phyloP scores from a whole-genome alignment of 2,329 filamentous ascomycete species.

The Verticillium tricorpus region DNA sequence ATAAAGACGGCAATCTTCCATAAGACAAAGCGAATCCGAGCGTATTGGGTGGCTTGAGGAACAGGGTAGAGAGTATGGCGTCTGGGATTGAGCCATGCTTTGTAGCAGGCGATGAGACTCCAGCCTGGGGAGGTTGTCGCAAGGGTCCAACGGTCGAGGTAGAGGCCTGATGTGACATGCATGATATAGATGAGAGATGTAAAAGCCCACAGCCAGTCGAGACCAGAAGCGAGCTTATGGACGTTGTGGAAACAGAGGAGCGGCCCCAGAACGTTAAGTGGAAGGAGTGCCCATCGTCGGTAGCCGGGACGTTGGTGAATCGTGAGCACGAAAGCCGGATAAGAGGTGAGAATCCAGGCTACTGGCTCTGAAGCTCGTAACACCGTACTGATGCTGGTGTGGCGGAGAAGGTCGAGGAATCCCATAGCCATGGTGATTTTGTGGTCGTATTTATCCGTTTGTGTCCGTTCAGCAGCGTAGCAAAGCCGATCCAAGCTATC shows the following conservation, averaged over 20 bases:
- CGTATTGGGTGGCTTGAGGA: background rate
- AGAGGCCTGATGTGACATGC: constrained; percentile 5
- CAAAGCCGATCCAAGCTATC: background rate
- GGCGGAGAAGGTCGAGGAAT: background rate
- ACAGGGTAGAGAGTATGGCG: background rate
- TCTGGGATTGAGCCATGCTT: constrained; percentile 1
- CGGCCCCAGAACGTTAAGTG: constrained; percentile 3
- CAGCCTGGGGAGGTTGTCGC: background rate
- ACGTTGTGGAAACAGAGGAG: constrained; percentile 1
- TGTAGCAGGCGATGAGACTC: background rate
- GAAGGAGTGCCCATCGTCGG: constrained; percentile 3
- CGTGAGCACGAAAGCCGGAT: background rate
- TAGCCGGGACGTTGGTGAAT: background rate
- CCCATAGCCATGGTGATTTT: background rate
- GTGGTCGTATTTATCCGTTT: background rate
- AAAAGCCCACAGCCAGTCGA: constrained; percentile 9
- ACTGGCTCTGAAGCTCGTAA: background rate
- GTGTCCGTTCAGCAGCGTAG: background rate
- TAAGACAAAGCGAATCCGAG: background rate
- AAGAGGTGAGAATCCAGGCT: background rate
- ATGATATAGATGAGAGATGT: constrained; percentile 7
- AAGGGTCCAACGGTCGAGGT: constrained; percentile 4
- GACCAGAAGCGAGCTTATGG: background rate
- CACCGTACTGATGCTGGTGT: background rate
- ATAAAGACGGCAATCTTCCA: background rate